Evolutionary conservation across 2,329 filamentous ascomycete genomes (phyloP).

Genomic region (Lasiodiplodia sp.): DNA sequence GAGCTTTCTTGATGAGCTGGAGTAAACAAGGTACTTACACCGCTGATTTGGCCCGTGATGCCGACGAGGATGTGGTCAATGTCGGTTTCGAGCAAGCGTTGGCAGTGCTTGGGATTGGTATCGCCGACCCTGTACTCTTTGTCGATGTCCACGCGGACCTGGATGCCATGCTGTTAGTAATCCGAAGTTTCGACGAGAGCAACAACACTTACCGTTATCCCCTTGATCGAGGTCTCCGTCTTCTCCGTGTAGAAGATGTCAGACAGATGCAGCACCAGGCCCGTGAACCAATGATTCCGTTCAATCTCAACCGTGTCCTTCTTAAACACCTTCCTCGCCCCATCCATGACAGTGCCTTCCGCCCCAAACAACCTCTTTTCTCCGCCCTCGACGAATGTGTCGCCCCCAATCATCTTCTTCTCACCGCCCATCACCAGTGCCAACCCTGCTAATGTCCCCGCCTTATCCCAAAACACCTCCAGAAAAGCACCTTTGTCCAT

Average conservation of each 20-base stretch:
- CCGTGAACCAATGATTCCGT: constrained; percentile 31
- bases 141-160: neutral
- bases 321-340: neutral
- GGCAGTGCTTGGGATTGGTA: neutral
- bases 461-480: constrained; percentile 34
- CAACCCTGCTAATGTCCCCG: constrained; percentile 31
- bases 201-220: constrained; percentile 1
- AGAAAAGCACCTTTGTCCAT: constrained; percentile 29
- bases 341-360: neutral
- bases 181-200: neutral
- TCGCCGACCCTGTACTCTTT: neutral
- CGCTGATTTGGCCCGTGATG: constrained; percentile 7
- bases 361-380: too few species aligned
- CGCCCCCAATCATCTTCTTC: neutral
- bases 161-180: neutral
- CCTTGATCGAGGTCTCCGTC: constrained; percentile 17
- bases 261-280: constrained; percentile 28
- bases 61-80: neutral
- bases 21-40: too few species aligned
- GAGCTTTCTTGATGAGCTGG: neutral
- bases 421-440: constrained; percentile 27
- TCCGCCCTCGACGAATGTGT: too few species aligned
- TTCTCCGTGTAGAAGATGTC: neutral
- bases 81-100: neutral
- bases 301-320: constrained; percentile 1